Conservation (phyloP, 2,329 filamentous ascomycete genomes). For the Alternaria brassicicola region DNA sequence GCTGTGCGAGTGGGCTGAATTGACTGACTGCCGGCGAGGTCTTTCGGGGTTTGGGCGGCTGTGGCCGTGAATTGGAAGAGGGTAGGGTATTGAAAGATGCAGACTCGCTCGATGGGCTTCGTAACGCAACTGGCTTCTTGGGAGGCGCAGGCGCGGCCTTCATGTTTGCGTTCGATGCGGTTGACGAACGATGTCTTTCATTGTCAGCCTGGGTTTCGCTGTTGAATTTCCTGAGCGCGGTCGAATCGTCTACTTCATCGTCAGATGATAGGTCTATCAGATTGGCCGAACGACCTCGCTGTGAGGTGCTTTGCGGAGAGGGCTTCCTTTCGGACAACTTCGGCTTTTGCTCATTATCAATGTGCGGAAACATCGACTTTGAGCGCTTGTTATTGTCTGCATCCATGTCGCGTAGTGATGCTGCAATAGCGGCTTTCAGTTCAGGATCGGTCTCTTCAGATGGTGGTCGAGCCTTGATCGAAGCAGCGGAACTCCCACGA, state of each 20-base stretch:
- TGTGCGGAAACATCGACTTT: slow-evolving; percentile 39
- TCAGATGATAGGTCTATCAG: slow-evolving; percentile 58
- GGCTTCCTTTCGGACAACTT: slow-evolving; percentile 43
- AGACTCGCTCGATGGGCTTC: slow-evolving; percentile 46
- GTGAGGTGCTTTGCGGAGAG: slow-evolving; percentile 23
- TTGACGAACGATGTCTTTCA: slow-evolving; percentile 19
- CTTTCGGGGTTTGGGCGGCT: slow-evolving; percentile 43
- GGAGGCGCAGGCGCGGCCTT: slow-evolving; percentile 44
- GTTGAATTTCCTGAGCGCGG: slow-evolving; percentile 30
- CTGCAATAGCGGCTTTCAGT: slow-evolving; percentile 55
- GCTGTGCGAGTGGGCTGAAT: slow-evolving; percentile 38
- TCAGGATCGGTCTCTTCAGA: slow-evolving; percentile 56
- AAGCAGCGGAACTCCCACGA: slow-evolving; percentile 12
- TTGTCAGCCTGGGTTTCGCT: slow-evolving; percentile 34
- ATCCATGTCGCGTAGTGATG: slow-evolving; percentile 55
- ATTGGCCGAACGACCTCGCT: slow-evolving; percentile 43
- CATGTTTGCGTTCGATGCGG: slow-evolving; percentile 23
- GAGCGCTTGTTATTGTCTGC: slow-evolving; percentile 46
- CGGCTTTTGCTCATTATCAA: slow-evolving; percentile 49
- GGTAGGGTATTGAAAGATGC: slow-evolving; percentile 13
- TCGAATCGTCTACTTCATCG: slow-evolving; percentile 34
- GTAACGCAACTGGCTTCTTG: slow-evolving; percentile 46
- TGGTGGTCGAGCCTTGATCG: slow-evolving; percentile 21
- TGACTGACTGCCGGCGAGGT: slow-evolving; percentile 33
- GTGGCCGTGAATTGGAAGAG: slow-evolving; percentile 39